These are phyloP conservation scores for Suillus variegatus DNA, from an alignment of 768 basidiomycete genomes.

Conservation along the genomic window DNA sequence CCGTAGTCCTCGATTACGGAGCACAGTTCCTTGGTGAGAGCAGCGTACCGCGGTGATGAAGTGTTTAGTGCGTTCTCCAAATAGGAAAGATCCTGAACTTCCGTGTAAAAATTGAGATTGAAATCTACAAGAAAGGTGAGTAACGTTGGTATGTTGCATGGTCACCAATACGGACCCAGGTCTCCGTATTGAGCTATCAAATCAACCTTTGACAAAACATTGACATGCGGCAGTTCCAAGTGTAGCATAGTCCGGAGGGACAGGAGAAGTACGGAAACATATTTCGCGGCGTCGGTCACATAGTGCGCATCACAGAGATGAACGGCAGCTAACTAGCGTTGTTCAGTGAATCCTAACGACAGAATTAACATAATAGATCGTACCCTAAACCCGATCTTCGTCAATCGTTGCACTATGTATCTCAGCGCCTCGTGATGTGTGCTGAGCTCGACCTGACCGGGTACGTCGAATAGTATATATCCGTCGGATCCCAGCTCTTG, in stretches of 20 bases:
- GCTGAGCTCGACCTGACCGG: conserved; percentile 96
- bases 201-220: conserved; percentile 96
- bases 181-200: conserved; percentile 89
- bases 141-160: neutral
- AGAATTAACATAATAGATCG: conserved; percentile 35
- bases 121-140: conserved; percentile 60
- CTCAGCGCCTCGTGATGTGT: conserved; percentile 94
- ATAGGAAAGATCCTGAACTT: conserved; percentile 93
- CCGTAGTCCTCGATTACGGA: conserved; percentile 93
- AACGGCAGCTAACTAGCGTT: conserved; percentile 79
- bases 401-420: conserved; percentile 67
- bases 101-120: conserved; percentile 96
- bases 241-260: conserved; percentile 98
- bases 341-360: conserved; percentile 7
- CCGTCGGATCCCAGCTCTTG: conserved; percentile 67
- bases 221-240: conserved; percentile 96
- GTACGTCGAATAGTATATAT: conserved; percentile 93
- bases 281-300: conserved; percentile 94
- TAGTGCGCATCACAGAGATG: conserved; percentile 98
- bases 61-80: conserved; percentile 74
- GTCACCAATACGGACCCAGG: conserved; percentile 60
- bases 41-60: conserved; percentile 66
- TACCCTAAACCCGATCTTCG: conserved; percentile 83
- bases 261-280: conserved; percentile 87
- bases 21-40: conserved; percentile 87